These are phyloP conservation scores for Globisporangium takayamanum DNA, from an alignment of 352 stramenopile species.

Conservation along the genomic window DNA sequence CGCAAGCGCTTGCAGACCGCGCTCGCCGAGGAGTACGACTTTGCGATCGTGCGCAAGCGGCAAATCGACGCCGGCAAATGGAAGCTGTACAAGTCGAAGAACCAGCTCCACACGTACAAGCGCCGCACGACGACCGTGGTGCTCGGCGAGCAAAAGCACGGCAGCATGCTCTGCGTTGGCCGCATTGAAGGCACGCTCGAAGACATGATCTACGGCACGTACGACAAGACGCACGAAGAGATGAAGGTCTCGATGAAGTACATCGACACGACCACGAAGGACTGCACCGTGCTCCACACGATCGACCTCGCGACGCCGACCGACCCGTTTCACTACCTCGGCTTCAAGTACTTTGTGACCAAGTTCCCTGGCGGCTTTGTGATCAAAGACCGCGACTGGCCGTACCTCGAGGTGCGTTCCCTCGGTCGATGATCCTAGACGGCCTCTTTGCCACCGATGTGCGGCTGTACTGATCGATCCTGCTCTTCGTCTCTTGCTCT, in stretches of 20 bases:
- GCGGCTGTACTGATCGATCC: no score
- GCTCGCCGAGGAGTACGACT: slow-evolving; percentile 15
- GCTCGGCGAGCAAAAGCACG: slow-evolving; percentile 4
- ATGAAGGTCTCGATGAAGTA: slow-evolving; percentile 31
- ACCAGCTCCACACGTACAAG: slow-evolving; percentile 37
- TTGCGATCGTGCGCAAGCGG: slow-evolving; percentile 6
- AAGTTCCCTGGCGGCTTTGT: slow-evolving; percentile 21
- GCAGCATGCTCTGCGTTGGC: slow-evolving; percentile 31
- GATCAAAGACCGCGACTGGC: slow-evolving; percentile 20
- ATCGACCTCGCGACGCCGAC: slow-evolving; percentile 29
- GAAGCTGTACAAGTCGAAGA: slow-evolving; percentile 36
- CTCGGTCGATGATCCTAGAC: no score
- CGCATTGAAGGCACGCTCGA: slow-evolving; percentile 39
- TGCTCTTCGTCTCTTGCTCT: slow-evolving; percentile 23
- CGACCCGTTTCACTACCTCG: slow-evolving; percentile 43
- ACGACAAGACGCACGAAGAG: slow-evolving; percentile 34
- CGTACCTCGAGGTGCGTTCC: slow-evolving; percentile 27
- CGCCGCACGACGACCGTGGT: slow-evolving; percentile 5
- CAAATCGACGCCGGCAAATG: slow-evolving; percentile 37
- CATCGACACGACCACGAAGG: slow-evolving; percentile 22
- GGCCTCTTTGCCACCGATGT: no score
- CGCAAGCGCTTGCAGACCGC: slow-evolving; percentile 5
- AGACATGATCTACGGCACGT: slow-evolving; percentile 40
- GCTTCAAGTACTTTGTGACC: slow-evolving; percentile 43
- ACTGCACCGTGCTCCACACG: slow-evolving; percentile 33